phyloP scores from a whole-genome alignment of 768 basidiomycete species.

The Trametes villosa region DNA sequence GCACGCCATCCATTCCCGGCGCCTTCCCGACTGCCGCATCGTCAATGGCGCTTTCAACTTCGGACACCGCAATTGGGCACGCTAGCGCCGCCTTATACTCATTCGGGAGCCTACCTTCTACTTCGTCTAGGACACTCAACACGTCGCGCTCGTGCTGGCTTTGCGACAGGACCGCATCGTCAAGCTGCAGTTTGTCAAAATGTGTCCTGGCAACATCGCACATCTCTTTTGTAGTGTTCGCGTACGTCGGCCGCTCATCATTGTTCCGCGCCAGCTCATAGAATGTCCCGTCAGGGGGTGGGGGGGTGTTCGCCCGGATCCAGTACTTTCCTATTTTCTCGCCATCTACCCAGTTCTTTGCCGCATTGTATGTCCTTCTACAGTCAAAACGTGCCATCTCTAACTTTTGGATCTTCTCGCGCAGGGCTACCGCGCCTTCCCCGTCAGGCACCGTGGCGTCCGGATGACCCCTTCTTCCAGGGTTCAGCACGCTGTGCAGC shows the following conservation, averaged over 20 bases:
- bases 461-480: not conserved
- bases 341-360: not conserved
- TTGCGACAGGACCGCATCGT: not conserved
- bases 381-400: not conserved
- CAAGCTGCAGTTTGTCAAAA: not conserved
- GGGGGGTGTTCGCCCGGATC: not conserved
- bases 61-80: not conserved
- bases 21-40: not conserved
- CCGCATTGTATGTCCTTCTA: not conserved
- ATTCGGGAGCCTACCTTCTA: not conserved
- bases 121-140: not conserved
- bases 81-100: not conserved
- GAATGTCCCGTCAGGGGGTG: not conserved
- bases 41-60: not conserved
- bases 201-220: not conserved
- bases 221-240: not conserved
- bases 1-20: constrained; percentile 13
- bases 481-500: not conserved
- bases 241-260: not conserved
- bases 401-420: not conserved
- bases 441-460: not conserved
- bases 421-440: not conserved
- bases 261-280: not conserved
- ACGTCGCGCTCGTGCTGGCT: not conserved
- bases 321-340: not conserved